Percentiles rank a stretch among this genome's conserved stretches.
Conservation (phyloP, 192 early-diverging fungal genomes). For the Entomortierella parvispora region DNA sequence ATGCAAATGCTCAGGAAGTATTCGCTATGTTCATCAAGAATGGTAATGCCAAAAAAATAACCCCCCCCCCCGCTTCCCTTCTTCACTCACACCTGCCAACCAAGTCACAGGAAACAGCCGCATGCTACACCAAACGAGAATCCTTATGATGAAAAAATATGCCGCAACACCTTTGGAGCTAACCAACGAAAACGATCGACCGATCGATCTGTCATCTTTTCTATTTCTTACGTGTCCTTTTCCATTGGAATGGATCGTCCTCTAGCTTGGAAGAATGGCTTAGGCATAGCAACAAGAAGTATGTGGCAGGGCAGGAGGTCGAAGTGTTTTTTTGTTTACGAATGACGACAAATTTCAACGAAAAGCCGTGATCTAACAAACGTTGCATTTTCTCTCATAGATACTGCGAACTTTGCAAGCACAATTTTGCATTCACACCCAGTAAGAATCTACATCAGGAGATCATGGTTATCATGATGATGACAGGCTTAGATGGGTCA, state of each 20-base stretch:
- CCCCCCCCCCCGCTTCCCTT: too few relatives aligned
- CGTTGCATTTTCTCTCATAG: conserved; percentile 32
- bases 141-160: too few relatives aligned
- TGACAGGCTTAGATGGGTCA: background rate
- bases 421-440: conserved; percentile 86
- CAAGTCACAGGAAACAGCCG: background rate
- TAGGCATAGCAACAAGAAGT: conserved; percentile 80
- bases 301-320: conserved; percentile 6
- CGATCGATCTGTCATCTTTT: background rate
- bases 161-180: too few relatives aligned
- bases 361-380: too few relatives aligned
- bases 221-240: background rate
- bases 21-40: conserved; percentile 94
- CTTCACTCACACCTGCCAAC: background rate
- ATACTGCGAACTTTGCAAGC: conserved; percentile 92
- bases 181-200: background rate
- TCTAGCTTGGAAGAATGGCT: conserved; percentile 87
- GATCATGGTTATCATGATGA: background rate
- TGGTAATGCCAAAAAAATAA: too few relatives aligned
- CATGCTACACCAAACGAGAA: too few relatives aligned
- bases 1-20: conserved; percentile 96
- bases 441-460: conserved; percentile 56
- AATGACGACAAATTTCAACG: too few relatives aligned
- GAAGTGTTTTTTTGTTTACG: too few relatives aligned
- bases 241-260: background rate